phyloP scores from a whole-genome alignment of 2,329 filamentous ascomycete genomes.

The Anthostomella pinea region DNA sequence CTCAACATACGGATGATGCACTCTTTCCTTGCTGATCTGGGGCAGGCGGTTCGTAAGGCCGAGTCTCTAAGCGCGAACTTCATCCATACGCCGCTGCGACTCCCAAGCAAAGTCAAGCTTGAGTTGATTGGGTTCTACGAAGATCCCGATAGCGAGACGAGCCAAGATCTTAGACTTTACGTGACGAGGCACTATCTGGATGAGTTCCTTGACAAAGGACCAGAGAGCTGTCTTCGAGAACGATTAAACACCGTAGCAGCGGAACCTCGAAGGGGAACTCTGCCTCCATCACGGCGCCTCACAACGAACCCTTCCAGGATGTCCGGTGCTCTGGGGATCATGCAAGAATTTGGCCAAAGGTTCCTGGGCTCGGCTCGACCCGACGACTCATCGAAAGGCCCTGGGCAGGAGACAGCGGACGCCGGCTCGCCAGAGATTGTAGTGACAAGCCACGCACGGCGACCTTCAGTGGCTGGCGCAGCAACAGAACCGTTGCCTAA shows the following conservation, averaged over 20 bases:
- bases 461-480: slow-evolving; percentile 25
- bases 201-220: slow-evolving; percentile 55
- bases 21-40: slow-evolving; percentile 37
- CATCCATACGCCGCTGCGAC: slow-evolving; percentile 44
- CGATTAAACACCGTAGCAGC: slow-evolving; percentile 40
- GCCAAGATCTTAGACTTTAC: slow-evolving; percentile 47
- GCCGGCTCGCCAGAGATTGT: slow-evolving; percentile 36
- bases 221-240: slow-evolving; percentile 52
- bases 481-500: slow-evolving; percentile 21
- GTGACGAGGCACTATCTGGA: slow-evolving; percentile 48
- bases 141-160: slow-evolving; percentile 39
- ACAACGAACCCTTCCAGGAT: slow-evolving; percentile 8
- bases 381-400: slow-evolving; percentile 9
- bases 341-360: slow-evolving; percentile 28
- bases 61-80: slow-evolving; percentile 32
- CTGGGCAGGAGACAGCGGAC: slow-evolving; percentile 9
- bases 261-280: slow-evolving; percentile 14
- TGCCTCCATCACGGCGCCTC: slow-evolving; percentile 8
- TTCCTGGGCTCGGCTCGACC: slow-evolving; percentile 21
- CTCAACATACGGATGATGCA: slow-evolving; percentile 48
- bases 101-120: slow-evolving; percentile 53
- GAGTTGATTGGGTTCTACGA: slow-evolving; percentile 62
- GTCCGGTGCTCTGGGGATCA: slow-evolving; percentile 23
- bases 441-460: slow-evolving; percentile 31
- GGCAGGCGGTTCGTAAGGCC: slow-evolving; percentile 37